Evolutionary conservation across 106 monocot genomes (phyloP).

Genomic region (Chionographis japonica): DNA sequence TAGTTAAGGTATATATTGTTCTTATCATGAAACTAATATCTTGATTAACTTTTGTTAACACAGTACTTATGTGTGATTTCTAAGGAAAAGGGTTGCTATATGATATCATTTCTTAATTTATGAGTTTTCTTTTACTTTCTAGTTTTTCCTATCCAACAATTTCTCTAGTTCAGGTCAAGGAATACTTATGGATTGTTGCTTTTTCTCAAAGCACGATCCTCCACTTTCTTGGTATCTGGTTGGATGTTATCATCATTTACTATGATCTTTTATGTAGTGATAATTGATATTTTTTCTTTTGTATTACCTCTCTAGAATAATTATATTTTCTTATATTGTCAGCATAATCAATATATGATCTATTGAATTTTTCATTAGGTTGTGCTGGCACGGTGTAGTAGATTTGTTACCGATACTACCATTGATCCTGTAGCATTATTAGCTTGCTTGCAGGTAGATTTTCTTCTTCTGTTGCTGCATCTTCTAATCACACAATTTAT

Average conservation of each 20-base stretch:
- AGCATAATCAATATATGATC: not conserved
- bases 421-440: slow-evolving; percentile 71
- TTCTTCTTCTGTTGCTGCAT: slow-evolving; percentile 1
- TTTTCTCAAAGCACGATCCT: too few relatives aligned
- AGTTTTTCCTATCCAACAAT: not conserved
- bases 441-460: slow-evolving; percentile 57
- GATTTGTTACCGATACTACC: slow-evolving; percentile 49
- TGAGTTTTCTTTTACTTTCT: not conserved
- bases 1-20: slow-evolving; percentile 56
- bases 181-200: too few relatives aligned
- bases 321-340: not conserved
- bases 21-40: not conserved
- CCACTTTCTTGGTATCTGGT: too few relatives aligned
- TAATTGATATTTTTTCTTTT: not conserved
- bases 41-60: too few relatives aligned
- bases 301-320: not conserved
- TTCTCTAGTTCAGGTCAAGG: too few relatives aligned
- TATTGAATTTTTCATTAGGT: slow-evolving; percentile 39
- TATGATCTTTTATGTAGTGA: too few relatives aligned
- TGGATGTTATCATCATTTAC: too few relatives aligned
- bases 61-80: too few relatives aligned
- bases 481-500: slow-evolving; percentile 1
- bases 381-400: slow-evolving; percentile 82
- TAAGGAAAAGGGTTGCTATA: too few relatives aligned
- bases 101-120: too few relatives aligned